Evolutionary conservation across 2,329 filamentous ascomycete species (phyloP).

Genomic region (Pleomassaria siparia): DNA sequence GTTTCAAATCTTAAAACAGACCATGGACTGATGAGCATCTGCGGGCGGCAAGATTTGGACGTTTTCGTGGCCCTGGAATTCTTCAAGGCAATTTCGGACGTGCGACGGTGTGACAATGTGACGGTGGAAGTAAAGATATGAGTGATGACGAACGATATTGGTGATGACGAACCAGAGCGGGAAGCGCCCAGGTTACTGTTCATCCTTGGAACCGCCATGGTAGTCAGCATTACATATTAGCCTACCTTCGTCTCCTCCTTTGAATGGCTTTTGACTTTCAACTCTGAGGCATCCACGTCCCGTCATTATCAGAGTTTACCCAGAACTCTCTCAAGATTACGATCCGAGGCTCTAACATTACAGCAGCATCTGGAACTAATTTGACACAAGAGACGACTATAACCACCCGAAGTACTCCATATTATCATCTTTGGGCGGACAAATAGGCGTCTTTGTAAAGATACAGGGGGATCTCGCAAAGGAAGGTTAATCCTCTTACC

Average conservation of each 20-base stretch:
- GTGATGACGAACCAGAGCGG: not conserved
- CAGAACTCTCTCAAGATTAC: slow-evolving; percentile 1
- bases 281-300: not conserved
- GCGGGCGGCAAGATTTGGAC: slow-evolving; percentile 37
- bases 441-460: no score
- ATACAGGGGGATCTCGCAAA: no score
- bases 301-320: not conserved
- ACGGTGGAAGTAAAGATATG: no score
- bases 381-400: no score
- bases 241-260: not conserved
- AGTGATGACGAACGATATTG: no score
- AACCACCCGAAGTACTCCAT: no score
- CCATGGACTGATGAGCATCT: slow-evolving; percentile 20
- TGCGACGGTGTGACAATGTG: slow-evolving; percentile 7
- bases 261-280: not conserved
- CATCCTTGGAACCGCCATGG: not conserved
- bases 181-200: not conserved
- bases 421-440: no score
- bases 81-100: slow-evolving; percentile 16
- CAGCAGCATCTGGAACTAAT: no score
- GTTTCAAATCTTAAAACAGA: slow-evolving; percentile 38
- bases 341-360: not conserved
- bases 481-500: no score
- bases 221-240: not conserved
- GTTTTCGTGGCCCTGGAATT: slow-evolving; percentile 18